Evolutionary conservation across 768 basidiomycete genomes (phyloP), one percentile per base, ranked within the genome.

Genomic region (Cystobasidium onofrii): DNA sequence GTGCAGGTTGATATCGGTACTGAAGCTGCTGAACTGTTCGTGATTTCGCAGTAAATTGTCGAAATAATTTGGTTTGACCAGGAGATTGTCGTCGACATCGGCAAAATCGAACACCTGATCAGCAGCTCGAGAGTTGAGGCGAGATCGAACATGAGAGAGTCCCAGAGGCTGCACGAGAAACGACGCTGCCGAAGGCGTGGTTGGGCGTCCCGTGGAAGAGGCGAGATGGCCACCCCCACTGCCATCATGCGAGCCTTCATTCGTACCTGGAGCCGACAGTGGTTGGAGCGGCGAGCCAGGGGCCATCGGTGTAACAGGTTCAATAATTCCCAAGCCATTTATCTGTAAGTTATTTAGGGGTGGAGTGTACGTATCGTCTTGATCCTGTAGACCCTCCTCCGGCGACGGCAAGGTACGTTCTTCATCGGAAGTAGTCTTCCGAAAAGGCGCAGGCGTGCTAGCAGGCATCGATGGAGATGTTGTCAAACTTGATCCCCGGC

Each of bases 1-100:
- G 79, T 93, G 92, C 33, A 94, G 85, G 79, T 92, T 34, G 10
- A 64, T 50, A 41, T 75, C 61, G 54, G 54, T 67, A 17, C 25
- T 54, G 31, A 60, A 9, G 29, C 64, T 33, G 25, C 34, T 31
- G 25, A 34, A 57, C 17, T 55, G 25, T n/a, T 31, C 33, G 4
- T 71, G 69, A 7, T 4, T 27, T 4, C 33, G 18, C 10, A 71
- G n/a, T 31, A 71, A n/a, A n/a, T 43, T 31, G 29, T 52, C 33
- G 33, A 55, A 60, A 36, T 71, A 71, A 2, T 10, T 29, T 4
- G 34, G 50, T 20, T 71, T 55, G 9, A 44, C 29, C 52, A 71
- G 31, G 3, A 52, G 54, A n/a, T 36, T 34, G 25, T 52, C 55
- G 39, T 71, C 69, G 25, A 71, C 39, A 31, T 71, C 69, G 25